A percentile compares a stretch with the other conserved stretches of the same genome.
Conservation (phyloP, 441 rosid genomes). For the Sinapis alba region DNA sequence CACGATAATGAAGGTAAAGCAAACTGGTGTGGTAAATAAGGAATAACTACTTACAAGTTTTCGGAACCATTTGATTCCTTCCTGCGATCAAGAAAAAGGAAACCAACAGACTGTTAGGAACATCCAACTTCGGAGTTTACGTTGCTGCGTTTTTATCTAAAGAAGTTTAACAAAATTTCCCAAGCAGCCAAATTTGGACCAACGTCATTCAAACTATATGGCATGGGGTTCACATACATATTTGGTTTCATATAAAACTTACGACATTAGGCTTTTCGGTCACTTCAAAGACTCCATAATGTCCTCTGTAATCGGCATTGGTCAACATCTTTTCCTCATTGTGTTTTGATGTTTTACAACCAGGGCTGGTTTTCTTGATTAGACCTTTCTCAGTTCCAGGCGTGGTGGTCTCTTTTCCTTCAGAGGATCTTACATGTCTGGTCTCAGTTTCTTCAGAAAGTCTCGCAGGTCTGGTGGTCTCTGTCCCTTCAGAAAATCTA, state of each 20-base stretch:
- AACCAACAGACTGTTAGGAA: slow-evolving; percentile 16
- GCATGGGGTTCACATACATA: background rate
- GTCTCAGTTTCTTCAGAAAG: background rate
- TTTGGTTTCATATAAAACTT: slow-evolving; percentile 40
- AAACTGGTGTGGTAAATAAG: slow-evolving; percentile 9
- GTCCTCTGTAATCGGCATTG: slow-evolving; percentile 20
- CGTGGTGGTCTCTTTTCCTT: background rate
- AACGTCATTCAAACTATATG: background rate
- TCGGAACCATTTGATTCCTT: slow-evolving; percentile 62
- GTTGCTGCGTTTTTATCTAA: background rate
- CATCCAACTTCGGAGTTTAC: background rate
- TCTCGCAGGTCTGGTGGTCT: slow-evolving; percentile 1
- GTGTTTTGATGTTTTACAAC: slow-evolving; percentile 35
- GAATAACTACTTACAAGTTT: slow-evolving; percentile 52
- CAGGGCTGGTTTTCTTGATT: slow-evolving; percentile 36
- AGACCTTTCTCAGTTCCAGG: slow-evolving; percentile 25
- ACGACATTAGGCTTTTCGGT: slow-evolving; percentile 50
- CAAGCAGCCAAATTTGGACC: background rate
- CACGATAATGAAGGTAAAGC: background rate
- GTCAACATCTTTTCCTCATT: slow-evolving; percentile 36
- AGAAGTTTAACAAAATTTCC: background rate
- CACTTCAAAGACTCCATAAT: slow-evolving; percentile 37
- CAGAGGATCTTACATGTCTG: background rate
- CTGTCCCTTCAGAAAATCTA: background rate
- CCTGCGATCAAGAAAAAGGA: slow-evolving; percentile 50